Conservation (phyloP, 2,329 filamentous ascomycete species). For the Helminthosporium solani region DNA sequence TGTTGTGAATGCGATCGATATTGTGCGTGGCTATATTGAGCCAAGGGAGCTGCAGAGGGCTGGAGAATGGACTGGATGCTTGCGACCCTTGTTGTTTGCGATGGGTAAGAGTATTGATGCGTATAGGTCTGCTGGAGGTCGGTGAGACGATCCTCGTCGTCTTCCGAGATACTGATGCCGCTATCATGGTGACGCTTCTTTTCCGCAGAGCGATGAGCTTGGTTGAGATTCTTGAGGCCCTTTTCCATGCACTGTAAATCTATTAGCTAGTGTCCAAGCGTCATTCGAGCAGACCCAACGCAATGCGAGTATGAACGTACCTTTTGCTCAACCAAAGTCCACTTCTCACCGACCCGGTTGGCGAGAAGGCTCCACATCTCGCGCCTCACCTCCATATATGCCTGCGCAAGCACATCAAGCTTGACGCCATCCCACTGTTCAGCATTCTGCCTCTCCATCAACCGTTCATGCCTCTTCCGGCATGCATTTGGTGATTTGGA, state of each 20-base stretch:
- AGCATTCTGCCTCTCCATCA: slow-evolving; percentile 71
- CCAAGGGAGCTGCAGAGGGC: slow-evolving; percentile 18
- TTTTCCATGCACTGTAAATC: slow-evolving; percentile 72
- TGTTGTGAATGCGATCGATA: background rate
- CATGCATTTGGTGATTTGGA: slow-evolving; percentile 79
- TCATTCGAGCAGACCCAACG: background rate
- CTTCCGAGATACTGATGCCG: slow-evolving; percentile 61
- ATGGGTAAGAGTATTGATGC: slow-evolving; percentile 19
- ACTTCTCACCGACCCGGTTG: slow-evolving; percentile 57
- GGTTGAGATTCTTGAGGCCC: slow-evolving; percentile 77
- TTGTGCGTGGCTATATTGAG: slow-evolving; percentile 19
- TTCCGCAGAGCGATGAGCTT: slow-evolving; percentile 64
- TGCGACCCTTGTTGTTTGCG: slow-evolving; percentile 35
- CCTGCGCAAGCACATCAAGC: slow-evolving; percentile 70
- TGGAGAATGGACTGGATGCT: slow-evolving; percentile 45
- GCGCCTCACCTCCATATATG: slow-evolving; percentile 76
- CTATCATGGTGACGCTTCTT: slow-evolving; percentile 71
- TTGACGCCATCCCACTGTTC: slow-evolving; percentile 79
- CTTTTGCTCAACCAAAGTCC: slow-evolving; percentile 76
- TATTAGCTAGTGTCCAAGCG: slow-evolving; percentile 10
- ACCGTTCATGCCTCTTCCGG: slow-evolving; percentile 81
- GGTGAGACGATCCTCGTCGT: slow-evolving; percentile 42
- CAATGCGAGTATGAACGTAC: slow-evolving; percentile 45
- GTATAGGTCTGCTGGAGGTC: slow-evolving; percentile 26
- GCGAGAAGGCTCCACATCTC: slow-evolving; percentile 81